Base-by-base conservation (phyloP, 2,329 filamentous ascomycete genomes). In the Orbilia blumenaviensis region DNA sequence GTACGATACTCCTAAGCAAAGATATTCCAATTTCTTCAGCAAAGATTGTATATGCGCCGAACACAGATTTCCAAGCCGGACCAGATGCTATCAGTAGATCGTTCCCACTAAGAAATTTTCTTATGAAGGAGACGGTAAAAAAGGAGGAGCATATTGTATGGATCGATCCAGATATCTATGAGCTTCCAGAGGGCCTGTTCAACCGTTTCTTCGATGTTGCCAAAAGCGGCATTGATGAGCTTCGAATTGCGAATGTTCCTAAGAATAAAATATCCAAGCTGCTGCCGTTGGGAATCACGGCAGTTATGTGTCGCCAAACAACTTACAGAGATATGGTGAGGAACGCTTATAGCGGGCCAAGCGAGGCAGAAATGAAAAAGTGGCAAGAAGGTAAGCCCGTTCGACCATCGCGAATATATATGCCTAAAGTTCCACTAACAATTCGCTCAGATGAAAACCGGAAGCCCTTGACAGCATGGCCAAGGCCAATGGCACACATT, bases 311-410 rank as follows among this genome's bases (percentile, higher is more conserved):
- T 9, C 58, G 46, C 5, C 36, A 71, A 21, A 56, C 58, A 8
- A 64, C 27, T 18, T 71, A 71, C 27, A 18, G 36, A 23, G 66
- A 71, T 38, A 14, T 58, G 18, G 44, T 38, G 14, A 63, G 66
- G 21, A 71, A 71, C 12, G 66, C n/a, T n/a, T 71, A 61, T 23
- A 60, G 41, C n/a, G 66, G 66, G 1, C 66, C 66, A n/a, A 71
- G 66, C n/a, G 42, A 56, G 23, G 46, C 27, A 16, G 58, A 34
- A 29, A 44, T 63, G 66, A 63, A 48, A 27, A 27, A 63, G 16
- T 62, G 46, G 56, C 66, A 71, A 44, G 44, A 56, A n/a, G 46
- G 56, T 54, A 25, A 44, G 46, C 32, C 8, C 21, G 44, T 23
- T 38, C 12, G 12, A 23, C 14, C 7, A 62, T 42, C 12, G n/a